phyloP scores from a whole-genome alignment of 2,329 filamentous ascomycete genomes.

The Calonectria honghensis region DNA sequence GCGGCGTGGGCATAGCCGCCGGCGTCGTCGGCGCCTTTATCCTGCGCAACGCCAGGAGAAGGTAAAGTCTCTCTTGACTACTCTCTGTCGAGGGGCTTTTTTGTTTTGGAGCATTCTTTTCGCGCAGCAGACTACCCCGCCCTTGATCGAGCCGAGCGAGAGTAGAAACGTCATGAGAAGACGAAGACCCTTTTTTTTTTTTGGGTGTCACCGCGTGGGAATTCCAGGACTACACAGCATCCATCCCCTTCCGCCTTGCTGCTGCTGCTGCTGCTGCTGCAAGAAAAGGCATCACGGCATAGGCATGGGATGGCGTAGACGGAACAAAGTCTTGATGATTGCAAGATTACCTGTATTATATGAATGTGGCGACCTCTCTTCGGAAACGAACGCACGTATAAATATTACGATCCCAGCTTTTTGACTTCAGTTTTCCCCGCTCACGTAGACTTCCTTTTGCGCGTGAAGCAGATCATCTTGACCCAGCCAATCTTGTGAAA shows the following conservation, averaged over 20 bases:
- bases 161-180: constrained; percentile 8
- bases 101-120: not conserved
- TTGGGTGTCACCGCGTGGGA: constrained; percentile 34
- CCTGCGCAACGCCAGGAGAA: constrained; percentile 82
- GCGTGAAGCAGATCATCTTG: not conserved
- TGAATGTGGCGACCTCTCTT: constrained; percentile 47
- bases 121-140: constrained; percentile 8
- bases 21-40: constrained; percentile 94
- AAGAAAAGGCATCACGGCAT: constrained; percentile 31
- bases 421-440: not conserved
- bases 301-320: constrained; percentile 35
- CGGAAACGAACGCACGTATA: constrained; percentile 40
- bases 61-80: constrained; percentile 57
- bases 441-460: not conserved
- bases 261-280: not conserved
- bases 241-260: constrained; percentile 32
- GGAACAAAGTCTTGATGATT: constrained; percentile 47
- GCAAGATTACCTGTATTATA: constrained; percentile 52
- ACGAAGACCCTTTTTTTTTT: constrained; percentile 7
- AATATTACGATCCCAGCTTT: constrained; percentile 40
- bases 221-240: constrained; percentile 43
- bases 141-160: not conserved
- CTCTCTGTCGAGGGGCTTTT: not conserved
- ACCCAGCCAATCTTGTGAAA: not conserved
- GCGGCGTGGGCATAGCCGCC: constrained; percentile 92